Base-by-base conservation (phyloP, 1,139 yeast genomes). In the Suhomyces bolitotheri region DNA sequence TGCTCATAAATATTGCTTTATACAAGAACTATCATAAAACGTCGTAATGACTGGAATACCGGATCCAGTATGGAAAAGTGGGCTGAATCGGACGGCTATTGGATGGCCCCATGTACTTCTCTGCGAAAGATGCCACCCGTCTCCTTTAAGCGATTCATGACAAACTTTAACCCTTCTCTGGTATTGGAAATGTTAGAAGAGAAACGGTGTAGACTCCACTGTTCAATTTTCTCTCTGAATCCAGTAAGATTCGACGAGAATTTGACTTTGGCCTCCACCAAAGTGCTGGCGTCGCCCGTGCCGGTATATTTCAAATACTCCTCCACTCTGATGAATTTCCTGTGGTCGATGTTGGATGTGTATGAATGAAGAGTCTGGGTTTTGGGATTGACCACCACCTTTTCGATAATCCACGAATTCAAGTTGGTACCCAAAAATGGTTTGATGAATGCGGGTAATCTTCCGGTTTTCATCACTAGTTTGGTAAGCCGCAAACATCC, bases 311-410 rank as follows among this genome's bases (percentile, higher is more conserved):
- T 67, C 23, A 88, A 78, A 48, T 65, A 76, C 53, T 92, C 97
- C 54, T 88, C 95, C 13, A 92, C 85, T 46, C 82, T 72, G 41
- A 92, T 74, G 40, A 90, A 77, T 47, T 77, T 73, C 2, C 88
- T 79, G 58, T 92, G 97, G 57, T 92, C 97, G 34, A 92, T 64
- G 57, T 92, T 92, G 45, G 90, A 75, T 7, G 90, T 82, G 64
- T 87, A 88, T 2, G 95, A 78, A 41, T 66, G 57, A 75, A 90
- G 71, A 8, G 69, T 67, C 44, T 71, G 63, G 8, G 62, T 54
- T 7, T 56, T 49, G 1, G 95, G 90, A 55, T 92, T 84, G 11
- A 90, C 82, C 8, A 84, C 64, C 2, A 89, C 77, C 47, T 80
- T 78, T 57, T 92, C 98, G 36, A 92, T 74, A 26, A 90, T 80